These are phyloP conservation scores for Didymella glomerata DNA, from an alignment of 2,329 filamentous ascomycete species.

Conservation along the genomic window DNA sequence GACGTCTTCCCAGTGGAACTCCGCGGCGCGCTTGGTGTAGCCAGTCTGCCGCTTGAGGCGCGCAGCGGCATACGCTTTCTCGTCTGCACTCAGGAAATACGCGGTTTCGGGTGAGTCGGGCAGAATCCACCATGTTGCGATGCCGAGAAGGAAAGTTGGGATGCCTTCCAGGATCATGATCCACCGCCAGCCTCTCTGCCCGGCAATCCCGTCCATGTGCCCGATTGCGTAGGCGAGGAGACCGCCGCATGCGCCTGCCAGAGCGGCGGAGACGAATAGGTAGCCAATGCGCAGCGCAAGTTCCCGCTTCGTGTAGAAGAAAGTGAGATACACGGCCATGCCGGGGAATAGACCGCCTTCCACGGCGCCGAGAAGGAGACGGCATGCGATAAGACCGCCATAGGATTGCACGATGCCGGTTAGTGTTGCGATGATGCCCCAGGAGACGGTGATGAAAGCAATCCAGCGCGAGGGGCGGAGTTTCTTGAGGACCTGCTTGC, in stretches of 20 bases:
- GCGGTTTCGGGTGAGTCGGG: conserved; percentile 73
- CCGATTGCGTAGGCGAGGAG: conserved; percentile 77
- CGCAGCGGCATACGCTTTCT: conserved; percentile 65
- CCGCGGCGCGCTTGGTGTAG: conserved; percentile 58
- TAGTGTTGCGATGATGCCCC: conserved; percentile 70
- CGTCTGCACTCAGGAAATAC: conserved; percentile 66
- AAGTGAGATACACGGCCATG: conserved; percentile 72
- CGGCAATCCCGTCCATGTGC: conserved; percentile 72
- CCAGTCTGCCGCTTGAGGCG: conserved; percentile 61
- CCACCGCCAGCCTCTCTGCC: conserved; percentile 74
- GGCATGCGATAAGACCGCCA: conserved; percentile 71
- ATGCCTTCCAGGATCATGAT: conserved; percentile 72
- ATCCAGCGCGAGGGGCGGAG: conserved; percentile 59
- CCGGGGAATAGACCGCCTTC: conserved; percentile 77
- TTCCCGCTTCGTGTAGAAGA: conserved; percentile 79
- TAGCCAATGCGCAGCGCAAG: conserved; percentile 77
- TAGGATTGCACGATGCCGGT: conserved; percentile 74
- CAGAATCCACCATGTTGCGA: conserved; percentile 65
- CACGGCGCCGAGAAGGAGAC: conserved; percentile 72
- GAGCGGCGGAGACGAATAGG: conserved; percentile 73
- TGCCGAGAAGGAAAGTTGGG: conserved; percentile 62
- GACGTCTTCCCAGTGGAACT: conserved; percentile 70
- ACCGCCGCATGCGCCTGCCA: conserved; percentile 76
- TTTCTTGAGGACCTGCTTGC: conserved; percentile 47
- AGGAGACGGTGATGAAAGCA: conserved; percentile 66